Evolutionary conservation across 73 alveolate genomes (phyloP).

Genomic region (Paramecium octaurelia): DNA sequence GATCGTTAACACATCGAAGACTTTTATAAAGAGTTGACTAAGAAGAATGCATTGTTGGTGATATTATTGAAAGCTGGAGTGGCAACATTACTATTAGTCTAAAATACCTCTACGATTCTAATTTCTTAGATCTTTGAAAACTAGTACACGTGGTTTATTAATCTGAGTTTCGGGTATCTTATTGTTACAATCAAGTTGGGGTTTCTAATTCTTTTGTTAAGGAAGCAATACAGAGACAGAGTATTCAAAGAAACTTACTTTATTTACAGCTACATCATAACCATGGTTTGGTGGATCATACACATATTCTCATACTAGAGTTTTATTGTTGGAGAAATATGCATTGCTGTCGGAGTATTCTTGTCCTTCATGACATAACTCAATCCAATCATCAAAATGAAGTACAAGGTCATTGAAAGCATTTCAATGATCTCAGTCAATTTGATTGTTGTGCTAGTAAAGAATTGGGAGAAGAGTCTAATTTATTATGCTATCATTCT

Average conservation of each 20-base stretch:
- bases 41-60: not conserved
- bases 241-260: not conserved
- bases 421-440: not conserved
- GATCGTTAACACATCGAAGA: not conserved
- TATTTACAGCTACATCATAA: not conserved
- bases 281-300: not conserved
- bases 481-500: constrained; percentile 19
- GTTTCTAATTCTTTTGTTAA: not conserved
- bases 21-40: not conserved
- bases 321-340: constrained; percentile 5
- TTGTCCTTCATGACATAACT: not conserved
- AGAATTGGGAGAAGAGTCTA: not conserved
- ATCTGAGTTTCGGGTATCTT: not conserved
- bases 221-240: not conserved
- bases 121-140: not conserved
- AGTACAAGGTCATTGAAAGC: not conserved
- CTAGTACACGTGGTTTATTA: not conserved
- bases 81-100: not conserved
- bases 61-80: not conserved
- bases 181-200: not conserved
- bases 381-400: constrained; percentile 3
- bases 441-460: not conserved
- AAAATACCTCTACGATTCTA: not conserved
- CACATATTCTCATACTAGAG: not conserved
- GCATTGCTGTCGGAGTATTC: not conserved